Conservation (phyloP, 805 yeast species). For the Hanseniaspora guilliermondii region DNA sequence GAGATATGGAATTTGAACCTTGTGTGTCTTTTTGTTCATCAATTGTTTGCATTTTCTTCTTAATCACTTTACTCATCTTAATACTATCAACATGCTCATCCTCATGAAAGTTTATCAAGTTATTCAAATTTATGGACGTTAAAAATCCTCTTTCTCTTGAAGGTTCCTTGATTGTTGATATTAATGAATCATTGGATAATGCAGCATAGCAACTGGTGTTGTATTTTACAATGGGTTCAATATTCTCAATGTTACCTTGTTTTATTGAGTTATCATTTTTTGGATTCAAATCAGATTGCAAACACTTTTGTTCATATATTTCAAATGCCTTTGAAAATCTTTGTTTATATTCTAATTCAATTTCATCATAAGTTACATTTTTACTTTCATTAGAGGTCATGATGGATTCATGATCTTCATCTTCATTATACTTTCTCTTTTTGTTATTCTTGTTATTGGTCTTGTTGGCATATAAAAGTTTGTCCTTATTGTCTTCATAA, state of each 20-base stretch:
- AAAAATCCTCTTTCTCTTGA: slow-evolving; percentile 9
- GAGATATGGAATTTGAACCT: not conserved
- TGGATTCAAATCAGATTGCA: not conserved
- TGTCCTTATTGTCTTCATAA: slow-evolving; percentile 10
- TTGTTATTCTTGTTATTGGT: not conserved
- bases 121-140: not conserved
- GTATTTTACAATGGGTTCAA: not conserved
- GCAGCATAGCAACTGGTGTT: slow-evolving; percentile 1
- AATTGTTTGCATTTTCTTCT: not conserved
- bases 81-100: not conserved
- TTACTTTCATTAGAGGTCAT: not conserved
- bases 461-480: slow-evolving; percentile 2
- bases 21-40: not conserved
- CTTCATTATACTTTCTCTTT: not conserved
- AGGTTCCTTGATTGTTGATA: slow-evolving; percentile 2
- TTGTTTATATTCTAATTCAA: slow-evolving; percentile 1
- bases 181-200: not conserved
- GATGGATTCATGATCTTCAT: not conserved
- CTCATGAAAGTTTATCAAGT: not conserved
- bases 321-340: slow-evolving; percentile 1
- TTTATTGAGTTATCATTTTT: not conserved
- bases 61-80: slow-evolving; percentile 11
- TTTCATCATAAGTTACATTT: not conserved
- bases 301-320: not conserved
- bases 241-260: not conserved